Percentiles rank a stretch among this genome's conserved stretches.
These are phyloP conservation scores for Earliella scabrosa DNA, from an alignment of 1,284 basidiomycete species.

Conservation along the genomic window DNA sequence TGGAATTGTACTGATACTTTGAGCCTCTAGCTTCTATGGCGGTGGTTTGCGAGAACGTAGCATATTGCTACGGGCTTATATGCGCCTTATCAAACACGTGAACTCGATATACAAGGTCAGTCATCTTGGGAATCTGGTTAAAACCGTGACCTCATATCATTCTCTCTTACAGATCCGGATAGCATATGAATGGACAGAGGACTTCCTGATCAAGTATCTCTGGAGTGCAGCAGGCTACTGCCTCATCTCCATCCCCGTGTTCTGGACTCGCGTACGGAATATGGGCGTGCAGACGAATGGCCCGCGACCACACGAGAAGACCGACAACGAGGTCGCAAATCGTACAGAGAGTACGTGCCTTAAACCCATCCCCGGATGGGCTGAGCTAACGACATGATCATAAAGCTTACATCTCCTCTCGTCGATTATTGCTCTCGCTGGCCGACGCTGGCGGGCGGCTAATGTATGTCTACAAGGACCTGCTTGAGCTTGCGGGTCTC, in stretches of 20 bases:
- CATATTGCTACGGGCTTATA: constrained; percentile 83
- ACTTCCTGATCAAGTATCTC: constrained; percentile 93
- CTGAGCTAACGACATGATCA: too few species aligned
- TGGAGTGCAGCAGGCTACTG: constrained; percentile 92
- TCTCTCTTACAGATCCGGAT: constrained; percentile 65
- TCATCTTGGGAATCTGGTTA: neutral
- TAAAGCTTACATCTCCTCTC: constrained; percentile 97
- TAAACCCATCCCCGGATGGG: too few species aligned
- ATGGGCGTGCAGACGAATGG: constrained; percentile 46
- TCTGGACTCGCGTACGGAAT: constrained; percentile 60
- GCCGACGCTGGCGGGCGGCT: constrained; percentile 94
- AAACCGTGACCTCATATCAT: neutral
- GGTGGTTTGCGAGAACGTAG: constrained; percentile 86
- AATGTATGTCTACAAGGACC: constrained; percentile 92
- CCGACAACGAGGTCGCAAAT: constrained; percentile 32
- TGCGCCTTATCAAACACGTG: constrained; percentile 85
- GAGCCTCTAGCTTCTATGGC: constrained; percentile 76
- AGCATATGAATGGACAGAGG: constrained; percentile 89
- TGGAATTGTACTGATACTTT: neutral
- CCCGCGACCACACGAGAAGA: constrained; percentile 4
- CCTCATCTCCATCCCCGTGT: constrained; percentile 87
- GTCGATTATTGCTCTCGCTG: constrained; percentile 89
- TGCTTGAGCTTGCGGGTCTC: constrained; percentile 92
- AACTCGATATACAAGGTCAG: constrained; percentile 90
- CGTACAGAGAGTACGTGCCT: constrained; percentile 49